Base-by-base conservation (phyloP, 2,329 filamentous ascomycete species). In the Monilinia polystroma region DNA sequence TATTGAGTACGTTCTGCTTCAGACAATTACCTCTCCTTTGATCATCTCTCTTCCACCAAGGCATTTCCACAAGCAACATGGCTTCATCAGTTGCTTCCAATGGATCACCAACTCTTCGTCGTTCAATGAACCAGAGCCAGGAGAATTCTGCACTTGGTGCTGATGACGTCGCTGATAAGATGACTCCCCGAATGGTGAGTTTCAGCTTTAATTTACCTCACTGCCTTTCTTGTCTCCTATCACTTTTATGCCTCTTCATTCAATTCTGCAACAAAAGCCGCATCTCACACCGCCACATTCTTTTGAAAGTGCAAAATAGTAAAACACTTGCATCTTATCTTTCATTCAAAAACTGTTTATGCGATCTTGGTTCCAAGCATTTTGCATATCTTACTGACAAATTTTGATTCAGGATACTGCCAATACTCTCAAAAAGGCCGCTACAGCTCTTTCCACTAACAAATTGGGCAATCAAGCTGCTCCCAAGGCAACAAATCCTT, bases 391-490 rank as follows among this genome's bases (percentile, higher is more conserved):
- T 57, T 59, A 70, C 66, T 73, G 66, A 71, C 66, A 26, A 62
- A 67, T 45, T 26, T 53, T 54, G 16, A 38, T 56, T 52, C 66
- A 75, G 73, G 70, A 74, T 58, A 64, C 66, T 52, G 51, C 69
- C 56, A 62, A 64, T 65, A 71, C 71, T 23, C 69, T 76, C 63
- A 77, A 77, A 71, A 76, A 75, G 64, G 75, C 76, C 53, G 76
- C 82, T 41, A 77, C 79, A 49, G 79, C 80, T 51, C 78, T 87
- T 70, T 76, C 81, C 38, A 81, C 84, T 6, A 84, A 82, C 59
- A 87, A 84, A 73, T 75, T 87, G 70, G 80, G 79, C 66, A 87
- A 87, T 67, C 84, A 86, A 75, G 78, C 72, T 43, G 78, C 72
- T 41, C 77, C 80, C 72, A 86, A 86, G 82, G 85, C 86, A 70